phyloP scores from a whole-genome alignment of 805 yeast genomes.

The Zygosaccharomyces lentus region DNA sequence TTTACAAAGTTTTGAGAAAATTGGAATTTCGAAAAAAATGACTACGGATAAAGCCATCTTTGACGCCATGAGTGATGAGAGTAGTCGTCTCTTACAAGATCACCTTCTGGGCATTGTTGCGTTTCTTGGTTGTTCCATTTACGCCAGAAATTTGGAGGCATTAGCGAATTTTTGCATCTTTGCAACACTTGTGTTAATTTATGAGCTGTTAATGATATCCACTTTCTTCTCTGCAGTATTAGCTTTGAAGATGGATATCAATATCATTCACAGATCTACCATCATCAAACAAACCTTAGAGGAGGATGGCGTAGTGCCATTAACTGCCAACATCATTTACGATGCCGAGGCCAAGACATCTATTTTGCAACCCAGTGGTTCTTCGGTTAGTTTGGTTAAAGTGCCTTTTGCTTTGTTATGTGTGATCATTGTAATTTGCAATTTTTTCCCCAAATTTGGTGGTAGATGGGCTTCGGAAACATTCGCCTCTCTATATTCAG shows the following conservation, averaged over 20 bases:
- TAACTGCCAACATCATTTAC: constrained; percentile 67
- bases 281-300: constrained; percentile 72
- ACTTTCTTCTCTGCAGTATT: constrained; percentile 81
- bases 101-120: constrained; percentile 70
- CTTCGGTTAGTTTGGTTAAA: constrained; percentile 49
- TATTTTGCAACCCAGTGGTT: constrained; percentile 36
- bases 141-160: constrained; percentile 66
- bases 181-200: constrained; percentile 61
- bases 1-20: constrained; percentile 36
- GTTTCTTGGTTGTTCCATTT: constrained; percentile 56
- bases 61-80: constrained; percentile 37
- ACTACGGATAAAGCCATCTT: constrained; percentile 31
- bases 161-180: constrained; percentile 76
- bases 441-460: constrained; percentile 63
- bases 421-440: constrained; percentile 59
- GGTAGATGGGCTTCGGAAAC: constrained; percentile 64
- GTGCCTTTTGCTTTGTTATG: constrained; percentile 57
- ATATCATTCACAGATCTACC: constrained; percentile 74
- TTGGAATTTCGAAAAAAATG: constrained; percentile 32
- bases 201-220: constrained; percentile 66
- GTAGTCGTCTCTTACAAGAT: constrained; percentile 54
- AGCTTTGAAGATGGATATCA: constrained; percentile 83
- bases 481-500: constrained; percentile 27
- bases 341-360: constrained; percentile 23
- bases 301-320: constrained; percentile 81